phyloP scores from a whole-genome alignment of 1,284 basidiomycete species.

The Rhodotorula sp. region DNA sequence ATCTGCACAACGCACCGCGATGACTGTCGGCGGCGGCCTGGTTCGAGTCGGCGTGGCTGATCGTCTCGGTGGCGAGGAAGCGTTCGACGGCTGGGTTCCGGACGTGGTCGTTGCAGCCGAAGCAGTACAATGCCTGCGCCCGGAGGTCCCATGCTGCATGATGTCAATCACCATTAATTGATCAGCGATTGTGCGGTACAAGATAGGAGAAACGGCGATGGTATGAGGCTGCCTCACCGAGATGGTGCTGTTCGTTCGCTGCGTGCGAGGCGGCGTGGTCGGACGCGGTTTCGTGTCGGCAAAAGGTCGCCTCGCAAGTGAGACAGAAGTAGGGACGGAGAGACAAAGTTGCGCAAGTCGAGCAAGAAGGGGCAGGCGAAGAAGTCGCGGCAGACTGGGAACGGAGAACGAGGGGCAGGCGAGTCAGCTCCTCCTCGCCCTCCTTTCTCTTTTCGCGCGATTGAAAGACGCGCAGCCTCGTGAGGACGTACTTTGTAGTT shows the following conservation, averaged over 20 bases:
- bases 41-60: not conserved
- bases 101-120: slow-evolving; percentile 21
- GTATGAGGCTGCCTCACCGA: slow-evolving; percentile 7
- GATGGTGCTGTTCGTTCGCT: not conserved
- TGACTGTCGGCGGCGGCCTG: not conserved
- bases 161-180: not conserved
- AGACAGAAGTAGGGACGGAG: slow-evolving; percentile 26
- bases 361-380: slow-evolving; percentile 3
- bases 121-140: slow-evolving; percentile 16
- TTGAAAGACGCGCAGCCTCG: not conserved
- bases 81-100: slow-evolving; percentile 16
- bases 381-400: not conserved
- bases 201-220: not conserved
- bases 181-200: not conserved
- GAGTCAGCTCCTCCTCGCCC: not conserved
- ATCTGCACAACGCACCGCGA: not conserved
- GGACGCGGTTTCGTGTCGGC: not conserved
- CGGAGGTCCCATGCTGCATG: slow-evolving; percentile 29
- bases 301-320: slow-evolving; percentile 8
- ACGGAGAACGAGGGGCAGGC: not conserved
- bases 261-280: slow-evolving; percentile 16
- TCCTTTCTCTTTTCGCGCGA: not conserved
- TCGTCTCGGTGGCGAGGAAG: slow-evolving; percentile 2
- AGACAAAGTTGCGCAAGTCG: slow-evolving; percentile 8
- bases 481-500: not conserved